A percentile compares a stretch with the other conserved stretches of the same genome.
These are phyloP conservation scores for Mortierella sp. DNA, from an alignment of 371 early-diverging fungal genomes.

Conservation along the genomic window DNA sequence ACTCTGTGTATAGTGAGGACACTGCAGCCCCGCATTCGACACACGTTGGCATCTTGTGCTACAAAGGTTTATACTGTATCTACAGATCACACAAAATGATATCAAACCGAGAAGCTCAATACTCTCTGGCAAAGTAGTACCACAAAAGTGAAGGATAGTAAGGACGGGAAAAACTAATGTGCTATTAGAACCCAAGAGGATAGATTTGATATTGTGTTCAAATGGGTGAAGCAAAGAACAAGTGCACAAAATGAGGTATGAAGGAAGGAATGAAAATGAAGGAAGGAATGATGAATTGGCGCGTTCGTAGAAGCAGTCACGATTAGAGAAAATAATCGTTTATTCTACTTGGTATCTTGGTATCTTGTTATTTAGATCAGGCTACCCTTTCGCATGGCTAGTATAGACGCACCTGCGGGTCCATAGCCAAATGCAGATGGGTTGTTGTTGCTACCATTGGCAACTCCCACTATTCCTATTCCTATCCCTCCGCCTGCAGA, in stretches of 20 bases:
- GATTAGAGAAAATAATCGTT: constrained; percentile 60
- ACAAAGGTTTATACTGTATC: neutral
- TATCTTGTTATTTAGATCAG: constrained; percentile 94
- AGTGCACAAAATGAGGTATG: too few relatives aligned
- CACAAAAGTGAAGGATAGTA: neutral
- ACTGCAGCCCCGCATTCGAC: constrained; percentile 89
- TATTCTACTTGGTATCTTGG: constrained; percentile 70
- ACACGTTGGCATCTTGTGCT: constrained; percentile 75
- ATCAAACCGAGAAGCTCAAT: too few relatives aligned
- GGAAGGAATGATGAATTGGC: too few relatives aligned
- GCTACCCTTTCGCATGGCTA: constrained; percentile 85
- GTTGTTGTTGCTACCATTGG: constrained; percentile 1
- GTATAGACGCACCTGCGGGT: constrained; percentile 72
- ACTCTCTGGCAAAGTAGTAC: too few relatives aligned
- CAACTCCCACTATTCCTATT: constrained; percentile 1
- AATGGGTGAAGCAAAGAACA: too few relatives aligned
- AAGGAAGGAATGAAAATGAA: too few relatives aligned
- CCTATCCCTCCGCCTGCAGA: constrained; percentile 31
- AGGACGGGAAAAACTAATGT: neutral
- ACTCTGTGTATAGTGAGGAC: constrained; percentile 86
- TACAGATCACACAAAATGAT: neutral
- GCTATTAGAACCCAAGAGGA: too few relatives aligned
- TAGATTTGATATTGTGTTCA: too few relatives aligned
- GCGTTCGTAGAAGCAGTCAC: too few relatives aligned
- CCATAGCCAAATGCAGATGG: constrained; percentile 43